These are phyloP conservation scores for Mycena pura DNA, from an alignment of 768 basidiomycete genomes.

Conservation along the genomic window DNA sequence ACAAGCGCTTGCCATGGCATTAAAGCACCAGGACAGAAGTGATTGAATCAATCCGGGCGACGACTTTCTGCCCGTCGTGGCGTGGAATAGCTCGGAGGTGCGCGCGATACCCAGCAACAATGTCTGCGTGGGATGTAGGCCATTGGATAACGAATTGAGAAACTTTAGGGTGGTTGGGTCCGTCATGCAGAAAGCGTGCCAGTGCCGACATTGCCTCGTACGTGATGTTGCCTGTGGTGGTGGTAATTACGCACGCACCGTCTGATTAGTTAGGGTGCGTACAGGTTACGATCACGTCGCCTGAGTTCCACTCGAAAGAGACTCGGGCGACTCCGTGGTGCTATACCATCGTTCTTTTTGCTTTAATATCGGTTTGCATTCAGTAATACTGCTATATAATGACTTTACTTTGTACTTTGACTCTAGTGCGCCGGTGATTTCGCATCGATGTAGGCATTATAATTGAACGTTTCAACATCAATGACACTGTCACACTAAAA, in stretches of 20 bases:
- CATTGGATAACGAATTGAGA: slow-evolving; percentile 54
- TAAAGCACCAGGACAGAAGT: slow-evolving; percentile 54
- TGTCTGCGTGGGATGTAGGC: background rate
- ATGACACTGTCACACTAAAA: too few relatives aligned
- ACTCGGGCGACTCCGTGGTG: too few relatives aligned
- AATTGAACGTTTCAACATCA: too few relatives aligned
- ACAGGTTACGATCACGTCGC: slow-evolving; percentile 73
- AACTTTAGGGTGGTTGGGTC: slow-evolving; percentile 50
- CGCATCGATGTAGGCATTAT: too few relatives aligned
- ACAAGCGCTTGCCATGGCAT: slow-evolving; percentile 70
- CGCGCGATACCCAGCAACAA: background rate
- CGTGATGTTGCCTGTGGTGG: slow-evolving; percentile 54
- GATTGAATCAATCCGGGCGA: slow-evolving; percentile 64
- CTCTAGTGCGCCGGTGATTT: too few relatives aligned
- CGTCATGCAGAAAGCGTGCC: slow-evolving; percentile 58
- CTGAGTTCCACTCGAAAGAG: slow-evolving; percentile 71
- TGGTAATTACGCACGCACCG: background rate
- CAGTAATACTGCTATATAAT: too few relatives aligned
- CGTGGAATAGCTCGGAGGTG: background rate
- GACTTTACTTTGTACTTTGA: too few relatives aligned
- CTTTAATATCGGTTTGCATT: too few relatives aligned
- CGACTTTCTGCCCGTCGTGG: slow-evolving; percentile 42
- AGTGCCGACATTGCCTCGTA: slow-evolving; percentile 59
- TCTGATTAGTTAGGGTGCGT: slow-evolving; percentile 27
- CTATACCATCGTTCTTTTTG: too few relatives aligned